Evolutionary conservation across 164 flowering plant species (phyloP).

Genomic region (Euptelea pleiosperma): DNA sequence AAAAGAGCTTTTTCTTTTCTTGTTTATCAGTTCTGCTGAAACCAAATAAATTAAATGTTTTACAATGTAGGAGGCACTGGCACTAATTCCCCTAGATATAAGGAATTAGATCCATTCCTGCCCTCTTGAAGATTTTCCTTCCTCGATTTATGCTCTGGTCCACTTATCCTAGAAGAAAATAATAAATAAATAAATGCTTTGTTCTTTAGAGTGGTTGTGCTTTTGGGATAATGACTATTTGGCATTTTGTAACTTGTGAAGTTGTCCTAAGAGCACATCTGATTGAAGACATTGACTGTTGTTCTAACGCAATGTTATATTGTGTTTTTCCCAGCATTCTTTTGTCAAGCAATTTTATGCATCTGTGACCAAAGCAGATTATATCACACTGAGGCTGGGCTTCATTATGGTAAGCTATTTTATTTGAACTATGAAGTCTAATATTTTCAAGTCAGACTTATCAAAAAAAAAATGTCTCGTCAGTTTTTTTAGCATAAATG

Average conservation of each 20-base stretch:
- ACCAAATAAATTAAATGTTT: too few relatives aligned
- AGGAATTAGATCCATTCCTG: too few relatives aligned
- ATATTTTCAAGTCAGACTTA: too few relatives aligned
- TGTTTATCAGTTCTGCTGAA: too few relatives aligned
- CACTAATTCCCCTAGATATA: too few relatives aligned
- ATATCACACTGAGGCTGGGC: conserved; percentile 47
- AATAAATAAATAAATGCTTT: background rate
- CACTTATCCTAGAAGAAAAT: background rate
- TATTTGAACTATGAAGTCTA: too few relatives aligned
- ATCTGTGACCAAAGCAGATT: conserved; percentile 73
- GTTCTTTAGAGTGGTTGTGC: background rate
- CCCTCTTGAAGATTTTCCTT: too few relatives aligned
- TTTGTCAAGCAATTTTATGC: conserved; percentile 70
- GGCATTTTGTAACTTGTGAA: background rate
- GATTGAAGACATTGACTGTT: background rate
- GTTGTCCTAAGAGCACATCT: background rate
- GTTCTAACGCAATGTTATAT: background rate
- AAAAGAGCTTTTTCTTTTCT: too few relatives aligned
- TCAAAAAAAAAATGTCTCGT: too few relatives aligned
- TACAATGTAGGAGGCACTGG: too few relatives aligned
- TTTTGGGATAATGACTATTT: background rate
- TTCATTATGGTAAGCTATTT: conserved; percentile 31
- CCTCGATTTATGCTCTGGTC: background rate
- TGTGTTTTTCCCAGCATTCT: conserved; percentile 38
- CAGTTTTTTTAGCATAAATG: background rate